A percentile compares a stretch with the other conserved stretches of the same genome.
Conservation (phyloP, 1,139 yeast genomes). For the Blastobotrys elegans region DNA sequence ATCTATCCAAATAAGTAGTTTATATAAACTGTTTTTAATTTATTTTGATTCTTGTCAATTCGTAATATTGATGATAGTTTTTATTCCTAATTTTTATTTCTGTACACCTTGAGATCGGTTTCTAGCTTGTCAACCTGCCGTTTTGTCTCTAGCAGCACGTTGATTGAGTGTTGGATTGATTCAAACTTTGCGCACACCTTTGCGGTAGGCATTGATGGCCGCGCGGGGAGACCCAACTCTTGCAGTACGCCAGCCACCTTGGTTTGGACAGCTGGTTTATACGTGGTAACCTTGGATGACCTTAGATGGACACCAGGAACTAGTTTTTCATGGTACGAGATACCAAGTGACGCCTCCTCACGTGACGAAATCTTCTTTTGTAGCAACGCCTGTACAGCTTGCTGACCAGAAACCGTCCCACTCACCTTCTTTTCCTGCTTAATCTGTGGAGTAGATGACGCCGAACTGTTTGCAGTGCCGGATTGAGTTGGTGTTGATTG, state of each 20-base stretch:
- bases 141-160: slow-evolving; percentile 74
- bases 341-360: slow-evolving; percentile 84
- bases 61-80: neutral
- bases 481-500: neutral
- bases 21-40: neutral
- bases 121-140: slow-evolving; percentile 84
- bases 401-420: slow-evolving; percentile 25
- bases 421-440: slow-evolving; percentile 18
- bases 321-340: slow-evolving; percentile 75
- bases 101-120: slow-evolving; percentile 62
- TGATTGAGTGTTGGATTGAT: slow-evolving; percentile 64
- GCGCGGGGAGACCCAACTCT: slow-evolving; percentile 69
- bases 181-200: slow-evolving; percentile 78
- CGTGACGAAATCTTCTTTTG: slow-evolving; percentile 61
- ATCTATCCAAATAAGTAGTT: slow-evolving; percentile 3
- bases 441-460: slow-evolving; percentile 2
- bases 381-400: slow-evolving; percentile 38
- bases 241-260: slow-evolving; percentile 69
- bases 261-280: slow-evolving; percentile 68
- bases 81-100: neutral
- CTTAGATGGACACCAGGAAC: slow-evolving; percentile 74
- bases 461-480: slow-evolving; percentile 2
- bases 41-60: neutral
- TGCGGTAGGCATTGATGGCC: slow-evolving; percentile 87
- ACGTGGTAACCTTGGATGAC: slow-evolving; percentile 58